Evolutionary conservation across 2,329 filamentous ascomycete genomes (phyloP), one percentile per base, ranked within the genome.

Genomic region (Alternaria solani): DNA sequence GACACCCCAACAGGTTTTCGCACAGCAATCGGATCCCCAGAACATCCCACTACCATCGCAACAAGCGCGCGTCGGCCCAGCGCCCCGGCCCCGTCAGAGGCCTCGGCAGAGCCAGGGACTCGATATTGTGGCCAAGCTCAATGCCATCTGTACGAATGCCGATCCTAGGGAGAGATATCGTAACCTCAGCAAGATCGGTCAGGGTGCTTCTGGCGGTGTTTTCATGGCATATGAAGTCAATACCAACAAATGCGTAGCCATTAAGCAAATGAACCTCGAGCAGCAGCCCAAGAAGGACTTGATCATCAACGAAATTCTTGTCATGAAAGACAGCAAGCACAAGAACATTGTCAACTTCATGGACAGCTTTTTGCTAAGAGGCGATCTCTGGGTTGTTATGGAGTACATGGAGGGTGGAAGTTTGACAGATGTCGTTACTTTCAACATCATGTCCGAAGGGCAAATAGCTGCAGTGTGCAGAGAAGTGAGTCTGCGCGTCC

Each of bases 331-430:
- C 74, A 97, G 94, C 84, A 95, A 92, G 59, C 95, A 99, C 77
- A 94, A 93, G 73, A 98, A 98, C 77, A 96, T 99, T 80, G 95
- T 99, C 81, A 99, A 99, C 80, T 99, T 98, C 80, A 94, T 98
- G 82, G 95, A 98, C 82, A 97, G 94, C 78, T 98, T 94, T 78
- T 84, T 99, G 11, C 91, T 94, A 59, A 87, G 88, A 12, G 92
- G 94, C 43, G 95, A 98, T 78, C 83, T 99, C 30, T 99, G 95
- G 95, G 95, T 99, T 1, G 93, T 98, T 34, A 99, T 99, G 95
- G 95, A 99, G 81, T 99, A 94, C 75, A 99, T 99, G 95, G 94
- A 99, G 79, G 95, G 95, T 61, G 95, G 95, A 64, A 97, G 93
- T 80, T 83, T 99, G 77, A 99, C 95, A 11, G 95, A 99, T 79